Percentiles rank a stretch among this genome's conserved stretches.
phyloP scores from a whole-genome alignment of 345 rosid species.

The Combretum micranthum region DNA sequence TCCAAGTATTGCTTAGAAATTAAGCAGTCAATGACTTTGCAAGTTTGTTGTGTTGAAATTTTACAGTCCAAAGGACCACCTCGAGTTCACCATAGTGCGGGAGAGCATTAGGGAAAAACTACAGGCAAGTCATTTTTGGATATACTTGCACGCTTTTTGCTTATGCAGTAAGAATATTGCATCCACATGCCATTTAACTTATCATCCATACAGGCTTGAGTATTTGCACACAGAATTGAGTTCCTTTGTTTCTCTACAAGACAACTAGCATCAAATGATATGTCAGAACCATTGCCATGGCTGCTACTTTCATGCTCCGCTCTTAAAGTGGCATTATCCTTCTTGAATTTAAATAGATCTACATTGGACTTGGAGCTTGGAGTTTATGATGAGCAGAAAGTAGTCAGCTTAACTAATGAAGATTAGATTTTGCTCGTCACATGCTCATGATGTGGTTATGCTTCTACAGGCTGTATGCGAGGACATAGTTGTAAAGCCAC shows the following conservation, averaged over 20 bases:
- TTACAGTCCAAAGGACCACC: slow-evolving; percentile 76
- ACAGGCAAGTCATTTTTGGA: slow-evolving; percentile 37
- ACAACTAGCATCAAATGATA: too few species aligned
- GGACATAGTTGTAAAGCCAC: slow-evolving; percentile 52
- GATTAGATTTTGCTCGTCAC: not conserved
- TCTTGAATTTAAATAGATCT: too few species aligned
- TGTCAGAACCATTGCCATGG: too few species aligned
- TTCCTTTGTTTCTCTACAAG: too few species aligned
- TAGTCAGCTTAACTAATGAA: too few species aligned
- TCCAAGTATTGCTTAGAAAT: not conserved
- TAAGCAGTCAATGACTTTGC: too few species aligned
- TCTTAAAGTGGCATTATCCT: too few species aligned
- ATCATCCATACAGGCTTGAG: not conserved
- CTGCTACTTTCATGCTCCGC: too few species aligned
- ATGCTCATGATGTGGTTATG: not conserved
- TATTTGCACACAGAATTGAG: not conserved
- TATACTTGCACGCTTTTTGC: not conserved
- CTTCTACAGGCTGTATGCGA: slow-evolving; percentile 59
- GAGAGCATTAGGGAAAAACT: slow-evolving; percentile 71
- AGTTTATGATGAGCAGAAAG: too few species aligned
- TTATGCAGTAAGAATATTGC: slow-evolving; percentile 1
- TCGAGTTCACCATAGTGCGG: slow-evolving; percentile 78
- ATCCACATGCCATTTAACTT: not conserved
- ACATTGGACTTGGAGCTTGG: too few species aligned
- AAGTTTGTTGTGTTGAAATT: slow-evolving; percentile 3